Evolutionary conservation across 805 yeast genomes (phyloP).

Genomic region (Wickerhamomyces silvicola): DNA sequence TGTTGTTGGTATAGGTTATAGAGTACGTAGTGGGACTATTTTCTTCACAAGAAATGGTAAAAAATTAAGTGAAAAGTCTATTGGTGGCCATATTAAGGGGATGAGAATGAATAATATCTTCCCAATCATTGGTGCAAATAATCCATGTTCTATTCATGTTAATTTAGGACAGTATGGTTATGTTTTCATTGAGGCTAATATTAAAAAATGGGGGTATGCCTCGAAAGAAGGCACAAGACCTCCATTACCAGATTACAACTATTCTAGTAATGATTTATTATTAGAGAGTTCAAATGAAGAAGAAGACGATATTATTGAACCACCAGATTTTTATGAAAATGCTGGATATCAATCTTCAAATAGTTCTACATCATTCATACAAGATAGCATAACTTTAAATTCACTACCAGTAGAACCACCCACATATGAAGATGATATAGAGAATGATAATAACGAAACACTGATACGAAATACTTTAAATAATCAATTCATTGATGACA

Average conservation of each 20-base stretch:
- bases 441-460: constrained; percentile 9
- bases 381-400: constrained; percentile 27
- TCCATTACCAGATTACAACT: constrained; percentile 91
- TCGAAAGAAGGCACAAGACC: constrained; percentile 81
- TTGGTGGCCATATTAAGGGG: constrained; percentile 73
- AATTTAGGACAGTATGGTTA: constrained; percentile 80
- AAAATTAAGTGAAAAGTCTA: constrained; percentile 70
- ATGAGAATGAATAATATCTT: constrained; percentile 65
- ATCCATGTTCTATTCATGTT: constrained; percentile 76
- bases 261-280: constrained; percentile 69
- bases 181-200: constrained; percentile 78
- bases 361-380: constrained; percentile 6
- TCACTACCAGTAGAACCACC: constrained; percentile 34
- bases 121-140: constrained; percentile 87
- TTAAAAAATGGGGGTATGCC: constrained; percentile 83
- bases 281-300: constrained; percentile 49
- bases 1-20: constrained; percentile 87
- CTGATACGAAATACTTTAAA: constrained; percentile 5
- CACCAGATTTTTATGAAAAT: constrained; percentile 23
- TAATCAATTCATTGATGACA: constrained; percentile 1
- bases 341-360: constrained; percentile 22
- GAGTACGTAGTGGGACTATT: constrained; percentile 74
- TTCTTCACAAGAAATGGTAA: constrained; percentile 95
- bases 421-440: constrained; percentile 21
- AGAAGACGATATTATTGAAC: constrained; percentile 20